Conservation (phyloP, 1,139 yeast species). For the Taphrina sp. region DNA sequence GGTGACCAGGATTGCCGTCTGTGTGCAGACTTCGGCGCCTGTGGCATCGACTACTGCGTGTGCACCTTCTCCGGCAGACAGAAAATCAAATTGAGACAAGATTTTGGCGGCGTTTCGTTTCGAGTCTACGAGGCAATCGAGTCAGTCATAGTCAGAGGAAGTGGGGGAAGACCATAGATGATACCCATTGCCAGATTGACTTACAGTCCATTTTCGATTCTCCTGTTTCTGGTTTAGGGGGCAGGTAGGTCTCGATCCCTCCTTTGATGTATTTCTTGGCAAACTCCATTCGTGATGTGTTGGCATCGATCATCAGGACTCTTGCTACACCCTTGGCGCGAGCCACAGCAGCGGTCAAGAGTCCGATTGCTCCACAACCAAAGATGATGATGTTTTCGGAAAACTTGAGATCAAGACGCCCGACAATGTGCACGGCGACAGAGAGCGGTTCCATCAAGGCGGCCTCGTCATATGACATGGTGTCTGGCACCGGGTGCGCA, state of each 20-base stretch:
- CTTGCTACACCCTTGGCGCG: constrained; percentile 69
- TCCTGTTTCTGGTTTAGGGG: constrained; percentile 42
- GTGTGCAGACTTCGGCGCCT: constrained; percentile 69
- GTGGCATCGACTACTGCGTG: constrained; percentile 67
- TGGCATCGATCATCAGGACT: constrained; percentile 60
- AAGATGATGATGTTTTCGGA: constrained; percentile 70
- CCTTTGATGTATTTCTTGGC: constrained; percentile 45
- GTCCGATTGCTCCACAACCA: constrained; percentile 88
- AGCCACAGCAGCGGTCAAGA: constrained; percentile 71
- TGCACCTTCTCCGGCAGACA: constrained; percentile 52
- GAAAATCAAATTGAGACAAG: constrained; percentile 43
- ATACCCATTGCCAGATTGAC: no score
- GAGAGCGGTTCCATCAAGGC: constrained; percentile 80
- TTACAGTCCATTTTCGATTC: constrained; percentile 44
- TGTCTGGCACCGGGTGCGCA: constrained; percentile 72
- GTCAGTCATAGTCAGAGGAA: no score
- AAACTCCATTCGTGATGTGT: constrained; percentile 52
- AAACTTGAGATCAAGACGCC: constrained; percentile 57
- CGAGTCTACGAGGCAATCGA: no score
- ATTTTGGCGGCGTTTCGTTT: constrained; percentile 45
- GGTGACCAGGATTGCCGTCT: constrained; percentile 59
- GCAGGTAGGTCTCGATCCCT: constrained; percentile 54
- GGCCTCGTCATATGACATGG: constrained; percentile 73
- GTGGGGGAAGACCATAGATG: no score
- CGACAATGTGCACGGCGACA: constrained; percentile 77